A percentile compares a stretch with the other conserved stretches of the same genome.
These are phyloP conservation scores for Umbilicus rupestris DNA, from an alignment of 164 flowering plant genomes.

Conservation along the genomic window DNA sequence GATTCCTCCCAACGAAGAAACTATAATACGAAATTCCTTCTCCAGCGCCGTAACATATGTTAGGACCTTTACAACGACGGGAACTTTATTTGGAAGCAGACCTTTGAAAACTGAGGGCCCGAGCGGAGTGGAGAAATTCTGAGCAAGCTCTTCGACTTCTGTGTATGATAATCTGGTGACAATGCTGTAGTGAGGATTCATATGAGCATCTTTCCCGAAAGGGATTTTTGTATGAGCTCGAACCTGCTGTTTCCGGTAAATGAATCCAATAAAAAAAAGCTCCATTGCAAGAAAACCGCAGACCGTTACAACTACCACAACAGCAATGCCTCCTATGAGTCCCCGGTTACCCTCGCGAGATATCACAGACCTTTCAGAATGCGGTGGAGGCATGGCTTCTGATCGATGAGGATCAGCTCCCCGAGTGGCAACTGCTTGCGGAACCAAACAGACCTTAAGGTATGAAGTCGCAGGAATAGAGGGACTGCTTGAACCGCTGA, in stretches of 20 bases:
- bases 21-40: conserved; percentile 34
- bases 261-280: conserved; percentile 23
- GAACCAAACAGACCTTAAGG: conserved; percentile 55
- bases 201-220: conserved; percentile 31
- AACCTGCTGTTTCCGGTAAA: conserved; percentile 22
- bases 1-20: conserved; percentile 41
- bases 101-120: conserved; percentile 49
- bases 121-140: conserved; percentile 38
- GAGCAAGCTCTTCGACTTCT: conserved; percentile 45
- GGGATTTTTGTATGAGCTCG: conserved; percentile 27
- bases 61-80: conserved; percentile 37
- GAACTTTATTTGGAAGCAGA: conserved; percentile 24
- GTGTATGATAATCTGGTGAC: conserved; percentile 32
- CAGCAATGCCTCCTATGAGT: conserved; percentile 21
- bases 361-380: conserved; percentile 10
- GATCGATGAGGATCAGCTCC: conserved; percentile 14
- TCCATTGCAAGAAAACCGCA: conserved; percentile 21
- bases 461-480: conserved; percentile 41
- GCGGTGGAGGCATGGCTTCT: conserved; percentile 10
- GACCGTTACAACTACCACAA: conserved; percentile 28
- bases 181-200: conserved; percentile 23
- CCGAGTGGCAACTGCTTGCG: conserved; percentile 40
- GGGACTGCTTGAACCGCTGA: conserved; percentile 43
- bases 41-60: conserved; percentile 30
- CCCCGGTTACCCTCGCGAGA: conserved; percentile 6